phyloP scores from a whole-genome alignment of 371 early-diverging fungal genomes.

The Entomophthora muscae region DNA sequence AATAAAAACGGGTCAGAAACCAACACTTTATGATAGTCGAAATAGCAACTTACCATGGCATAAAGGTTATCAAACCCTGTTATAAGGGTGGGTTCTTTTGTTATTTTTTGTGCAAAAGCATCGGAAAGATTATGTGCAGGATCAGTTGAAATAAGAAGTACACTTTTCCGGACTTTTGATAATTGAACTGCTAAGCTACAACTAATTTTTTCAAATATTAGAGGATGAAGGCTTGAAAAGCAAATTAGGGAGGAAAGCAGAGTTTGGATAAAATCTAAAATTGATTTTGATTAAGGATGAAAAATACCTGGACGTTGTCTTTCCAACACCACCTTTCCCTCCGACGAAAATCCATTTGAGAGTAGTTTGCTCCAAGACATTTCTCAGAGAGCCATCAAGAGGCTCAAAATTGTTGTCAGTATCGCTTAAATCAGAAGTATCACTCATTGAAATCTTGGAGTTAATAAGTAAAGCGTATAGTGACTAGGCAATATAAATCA shows the following conservation, averaged over 20 bases:
- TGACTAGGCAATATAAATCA: too few species aligned
- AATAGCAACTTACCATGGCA: slow-evolving; percentile 81
- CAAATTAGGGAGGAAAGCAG: too few species aligned
- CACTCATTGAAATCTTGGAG: slow-evolving; percentile 3
- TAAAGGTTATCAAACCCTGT: slow-evolving; percentile 86
- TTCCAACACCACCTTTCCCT: slow-evolving; percentile 98
- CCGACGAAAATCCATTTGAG: slow-evolving; percentile 97
- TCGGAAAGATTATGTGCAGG: slow-evolving; percentile 98
- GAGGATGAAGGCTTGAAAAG: not conserved
- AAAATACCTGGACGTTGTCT: slow-evolving; percentile 17
- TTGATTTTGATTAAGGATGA: not conserved
- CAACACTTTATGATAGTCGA: slow-evolving; percentile 1
- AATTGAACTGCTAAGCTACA: slow-evolving; percentile 85
- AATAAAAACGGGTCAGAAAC: not conserved
- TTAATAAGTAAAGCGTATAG: too few species aligned
- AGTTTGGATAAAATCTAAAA: not conserved
- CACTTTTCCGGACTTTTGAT: slow-evolving; percentile 77
- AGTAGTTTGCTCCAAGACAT: slow-evolving; percentile 85
- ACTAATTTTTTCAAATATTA: not conserved
- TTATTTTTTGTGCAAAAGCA: slow-evolving; percentile 97
- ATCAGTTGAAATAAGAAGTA: slow-evolving; percentile 94
- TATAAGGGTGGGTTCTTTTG: slow-evolving; percentile 85
- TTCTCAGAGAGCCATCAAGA: slow-evolving; percentile 73
- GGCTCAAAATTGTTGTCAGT: slow-evolving; percentile 37
- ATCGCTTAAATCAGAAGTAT: slow-evolving; percentile 16